A percentile compares a stretch with the other conserved stretches of the same genome.
Evolutionary conservation across 2,329 filamentous ascomycete genomes (phyloP).

Genomic region (Colletotrichum noveboracense): DNA sequence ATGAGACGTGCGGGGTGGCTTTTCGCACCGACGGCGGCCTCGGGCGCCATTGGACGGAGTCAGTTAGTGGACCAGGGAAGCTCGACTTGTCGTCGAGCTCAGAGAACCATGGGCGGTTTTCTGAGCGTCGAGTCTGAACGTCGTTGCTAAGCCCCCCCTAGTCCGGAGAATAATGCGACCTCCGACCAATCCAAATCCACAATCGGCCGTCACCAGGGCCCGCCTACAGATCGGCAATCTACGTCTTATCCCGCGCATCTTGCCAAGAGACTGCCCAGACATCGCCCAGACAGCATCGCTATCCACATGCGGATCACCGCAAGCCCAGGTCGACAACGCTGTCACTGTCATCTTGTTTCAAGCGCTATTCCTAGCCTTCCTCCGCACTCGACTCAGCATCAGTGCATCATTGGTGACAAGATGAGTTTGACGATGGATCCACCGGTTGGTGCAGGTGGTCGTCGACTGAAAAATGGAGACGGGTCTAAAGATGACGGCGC

Average conservation of each 20-base stretch:
- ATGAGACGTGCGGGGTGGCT: conserved; percentile 16
- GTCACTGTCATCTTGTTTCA: conserved; percentile 24
- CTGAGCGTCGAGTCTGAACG: conserved; percentile 7
- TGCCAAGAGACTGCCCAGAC: conserved; percentile 24
- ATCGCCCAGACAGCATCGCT: conserved; percentile 19
- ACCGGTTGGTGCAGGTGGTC: not conserved
- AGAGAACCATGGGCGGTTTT: conserved; percentile 7
- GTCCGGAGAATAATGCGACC: conserved; percentile 22
- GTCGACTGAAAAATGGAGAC: not conserved
- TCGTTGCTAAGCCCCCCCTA: conserved; percentile 22
- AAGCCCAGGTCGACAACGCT: conserved; percentile 18
- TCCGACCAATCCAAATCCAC: conserved; percentile 18
- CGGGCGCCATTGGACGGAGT: conserved; percentile 6
- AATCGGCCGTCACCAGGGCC: conserved; percentile 1
- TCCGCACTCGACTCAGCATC: conserved; percentile 13
- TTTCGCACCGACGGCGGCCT: not conserved
- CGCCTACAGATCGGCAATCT: conserved; percentile 23
- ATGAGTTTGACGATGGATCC: conserved; percentile 17
- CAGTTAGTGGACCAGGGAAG: conserved; percentile 6
- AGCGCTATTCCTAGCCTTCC: conserved; percentile 23
- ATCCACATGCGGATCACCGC: conserved; percentile 19
- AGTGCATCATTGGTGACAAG: conserved; percentile 19
- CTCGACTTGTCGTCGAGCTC: conserved; percentile 7
- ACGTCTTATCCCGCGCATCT: conserved; percentile 23
- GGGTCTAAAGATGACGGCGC: not conserved